These are phyloP conservation scores for Sporothrix schenckii DNA, from an alignment of 2,329 filamentous ascomycete species.

Conservation along the genomic window DNA sequence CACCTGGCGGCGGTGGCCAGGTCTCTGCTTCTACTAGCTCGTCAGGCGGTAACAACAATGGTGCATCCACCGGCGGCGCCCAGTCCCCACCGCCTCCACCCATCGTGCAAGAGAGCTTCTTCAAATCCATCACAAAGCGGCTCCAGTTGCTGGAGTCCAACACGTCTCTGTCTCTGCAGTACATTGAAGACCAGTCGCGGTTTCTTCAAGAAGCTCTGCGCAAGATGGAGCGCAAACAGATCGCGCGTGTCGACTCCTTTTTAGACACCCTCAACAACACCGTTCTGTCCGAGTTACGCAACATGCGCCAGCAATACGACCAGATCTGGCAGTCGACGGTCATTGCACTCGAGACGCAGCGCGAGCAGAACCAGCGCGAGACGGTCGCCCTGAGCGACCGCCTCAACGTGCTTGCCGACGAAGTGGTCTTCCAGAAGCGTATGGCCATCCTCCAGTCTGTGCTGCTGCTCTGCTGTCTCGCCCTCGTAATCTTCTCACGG, in stretches of 20 bases:
- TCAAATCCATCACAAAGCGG: slow-evolving; percentile 93
- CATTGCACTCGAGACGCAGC: slow-evolving; percentile 84
- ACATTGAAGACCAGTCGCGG: slow-evolving; percentile 93
- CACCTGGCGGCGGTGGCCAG: not conserved
- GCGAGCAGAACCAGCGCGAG: slow-evolving; percentile 80
- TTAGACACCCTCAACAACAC: slow-evolving; percentile 84
- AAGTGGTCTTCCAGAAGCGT: slow-evolving; percentile 82
- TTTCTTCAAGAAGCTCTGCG: slow-evolving; percentile 85
- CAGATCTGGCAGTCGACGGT: slow-evolving; percentile 96
- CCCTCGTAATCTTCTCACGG: slow-evolving; percentile 79
- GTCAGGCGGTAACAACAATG: slow-evolving; percentile 42
- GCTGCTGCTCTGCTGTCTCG: slow-evolving; percentile 81
- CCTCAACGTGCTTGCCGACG: slow-evolving; percentile 88
- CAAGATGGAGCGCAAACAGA: slow-evolving; percentile 83
- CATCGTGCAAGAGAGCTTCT: slow-evolving; percentile 95
- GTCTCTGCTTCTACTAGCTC: not conserved
- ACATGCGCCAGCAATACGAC: slow-evolving; percentile 84
- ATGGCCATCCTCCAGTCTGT: slow-evolving; percentile 93
- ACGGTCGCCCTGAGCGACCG: slow-evolving; percentile 78
- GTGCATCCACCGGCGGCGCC: slow-evolving; percentile 41
- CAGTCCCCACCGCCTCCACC: slow-evolving; percentile 55
- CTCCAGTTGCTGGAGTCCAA: slow-evolving; percentile 90
- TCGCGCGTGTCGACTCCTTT: slow-evolving; percentile 80
- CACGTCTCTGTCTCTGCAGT: slow-evolving; percentile 87
- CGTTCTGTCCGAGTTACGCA: slow-evolving; percentile 77